Percentiles rank a stretch among this genome's conserved stretches.
Conservation (phyloP, 2,329 filamentous ascomycete genomes). For the Trichoderma breve region DNA sequence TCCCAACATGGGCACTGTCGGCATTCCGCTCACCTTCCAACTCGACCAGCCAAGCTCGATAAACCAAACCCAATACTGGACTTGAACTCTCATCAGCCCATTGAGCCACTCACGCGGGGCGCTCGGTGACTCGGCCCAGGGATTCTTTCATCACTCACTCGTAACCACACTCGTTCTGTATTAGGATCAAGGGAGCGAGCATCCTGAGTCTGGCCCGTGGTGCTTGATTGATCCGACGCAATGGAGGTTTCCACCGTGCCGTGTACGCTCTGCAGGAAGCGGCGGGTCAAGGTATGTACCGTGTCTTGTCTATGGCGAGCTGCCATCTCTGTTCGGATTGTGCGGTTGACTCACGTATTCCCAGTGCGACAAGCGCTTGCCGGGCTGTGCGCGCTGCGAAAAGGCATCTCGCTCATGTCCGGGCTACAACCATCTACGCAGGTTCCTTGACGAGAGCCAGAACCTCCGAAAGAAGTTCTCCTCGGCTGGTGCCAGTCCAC, state of each 20-base stretch:
- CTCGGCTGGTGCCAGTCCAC: neutral
- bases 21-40: neutral
- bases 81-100: conserved; percentile 4
- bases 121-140: conserved; percentile 8
- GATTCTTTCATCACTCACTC: conserved; percentile 1
- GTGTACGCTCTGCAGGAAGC: conserved; percentile 23
- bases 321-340: neutral
- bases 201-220: neutral
- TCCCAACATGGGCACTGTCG: conserved; percentile 1
- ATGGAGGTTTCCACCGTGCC: conserved; percentile 22
- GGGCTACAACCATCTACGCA: conserved; percentile 24
- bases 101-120: conserved; percentile 14
- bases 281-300: conserved; percentile 24
- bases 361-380: conserved; percentile 24
- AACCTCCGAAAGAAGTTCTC: conserved; percentile 22
- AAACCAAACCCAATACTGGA: neutral
- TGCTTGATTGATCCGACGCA: neutral
- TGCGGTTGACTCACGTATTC: neutral
- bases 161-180: conserved; percentile 5
- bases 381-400: conserved; percentile 23
- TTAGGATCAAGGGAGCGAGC: conserved; percentile 13
- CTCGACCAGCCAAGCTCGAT: neutral
- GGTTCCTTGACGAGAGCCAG: conserved; percentile 23
- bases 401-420: conserved; percentile 23
- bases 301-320: neutral